These are phyloP conservation scores for Fusarium pseudograminearum DNA, from an alignment of 2,329 filamentous ascomycete species.

Conservation along the genomic window DNA sequence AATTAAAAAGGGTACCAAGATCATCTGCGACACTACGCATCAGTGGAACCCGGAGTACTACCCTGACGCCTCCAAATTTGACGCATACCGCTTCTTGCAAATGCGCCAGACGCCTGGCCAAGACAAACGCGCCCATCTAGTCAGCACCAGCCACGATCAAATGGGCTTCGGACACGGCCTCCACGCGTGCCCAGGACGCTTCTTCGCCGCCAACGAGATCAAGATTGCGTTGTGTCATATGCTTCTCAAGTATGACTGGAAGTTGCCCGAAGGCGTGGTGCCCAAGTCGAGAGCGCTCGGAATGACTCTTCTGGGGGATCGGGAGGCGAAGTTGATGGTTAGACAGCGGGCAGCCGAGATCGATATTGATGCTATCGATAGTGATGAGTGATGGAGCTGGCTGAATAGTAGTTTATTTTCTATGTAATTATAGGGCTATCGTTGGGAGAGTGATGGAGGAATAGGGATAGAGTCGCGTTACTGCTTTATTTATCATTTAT, in stretches of 20 bases:
- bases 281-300: neutral
- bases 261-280: neutral
- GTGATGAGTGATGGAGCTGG: neutral
- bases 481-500: too few species aligned
- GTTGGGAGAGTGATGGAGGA: too few species aligned
- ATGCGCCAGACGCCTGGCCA: constrained; percentile 53
- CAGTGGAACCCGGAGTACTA: neutral
- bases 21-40: neutral
- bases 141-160: constrained; percentile 61
- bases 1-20: constrained; percentile 15
- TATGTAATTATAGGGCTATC: too few species aligned
- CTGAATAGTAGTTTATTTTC: neutral
- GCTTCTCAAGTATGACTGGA: constrained; percentile 61
- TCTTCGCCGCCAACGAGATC: constrained; percentile 65
- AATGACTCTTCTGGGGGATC: neutral
- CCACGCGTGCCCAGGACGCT: constrained; percentile 65
- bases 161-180: constrained; percentile 67
- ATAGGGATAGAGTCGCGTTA: too few species aligned
- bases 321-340: neutral
- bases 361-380: constrained; percentile 11
- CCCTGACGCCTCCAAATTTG: constrained; percentile 50
- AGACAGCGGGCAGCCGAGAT: neutral
- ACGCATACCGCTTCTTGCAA: constrained; percentile 61
- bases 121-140: constrained; percentile 54
- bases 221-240: constrained; percentile 65